phyloP scores from a whole-genome alignment of 768 basidiomycete genomes.

The Leccinum incarnatum region DNA sequence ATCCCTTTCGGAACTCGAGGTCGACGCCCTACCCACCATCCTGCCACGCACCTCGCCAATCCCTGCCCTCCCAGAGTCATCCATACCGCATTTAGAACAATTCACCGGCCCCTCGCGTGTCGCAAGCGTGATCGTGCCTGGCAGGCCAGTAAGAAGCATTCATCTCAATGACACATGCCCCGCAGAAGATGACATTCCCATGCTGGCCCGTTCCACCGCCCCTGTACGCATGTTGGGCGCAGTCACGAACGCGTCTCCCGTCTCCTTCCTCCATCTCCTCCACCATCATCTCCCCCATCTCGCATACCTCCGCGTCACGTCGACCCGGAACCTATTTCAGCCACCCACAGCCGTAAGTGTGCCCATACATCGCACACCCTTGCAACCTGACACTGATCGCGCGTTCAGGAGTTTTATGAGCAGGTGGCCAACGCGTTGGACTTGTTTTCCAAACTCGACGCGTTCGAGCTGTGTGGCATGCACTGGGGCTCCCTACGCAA shows the following conservation, averaged over 20 bases:
- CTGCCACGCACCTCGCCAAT: slow-evolving; percentile 21
- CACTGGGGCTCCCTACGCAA: slow-evolving; percentile 63
- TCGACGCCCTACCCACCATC: slow-evolving; percentile 39
- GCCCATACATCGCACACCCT: neutral
- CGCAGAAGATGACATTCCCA: slow-evolving; percentile 51
- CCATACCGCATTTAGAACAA: slow-evolving; percentile 46
- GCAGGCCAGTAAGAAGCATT: slow-evolving; percentile 62
- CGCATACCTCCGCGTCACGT: slow-evolving; percentile 63
- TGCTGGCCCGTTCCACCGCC: slow-evolving; percentile 48
- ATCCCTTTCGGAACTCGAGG: slow-evolving; percentile 54
- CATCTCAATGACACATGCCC: slow-evolving; percentile 62
- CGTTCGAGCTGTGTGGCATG: slow-evolving; percentile 74
- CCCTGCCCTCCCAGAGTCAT: slow-evolving; percentile 28
- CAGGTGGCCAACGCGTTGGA: slow-evolving; percentile 56
- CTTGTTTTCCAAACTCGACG: slow-evolving; percentile 57
- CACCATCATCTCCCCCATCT: slow-evolving; percentile 57
- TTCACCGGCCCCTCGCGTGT: slow-evolving; percentile 61
- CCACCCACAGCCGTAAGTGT: slow-evolving; percentile 46
- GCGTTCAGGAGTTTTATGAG: slow-evolving; percentile 55
- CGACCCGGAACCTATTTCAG: slow-evolving; percentile 49
- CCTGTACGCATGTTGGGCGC: slow-evolving; percentile 56
- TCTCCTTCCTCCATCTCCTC: slow-evolving; percentile 55
- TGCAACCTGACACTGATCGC: slow-evolving; percentile 5
- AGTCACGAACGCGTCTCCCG: slow-evolving; percentile 55
- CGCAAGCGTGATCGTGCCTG: slow-evolving; percentile 57